Base-by-base conservation (phyloP, 139 green algal genomes). In the Picochlorum sp. region DNA sequence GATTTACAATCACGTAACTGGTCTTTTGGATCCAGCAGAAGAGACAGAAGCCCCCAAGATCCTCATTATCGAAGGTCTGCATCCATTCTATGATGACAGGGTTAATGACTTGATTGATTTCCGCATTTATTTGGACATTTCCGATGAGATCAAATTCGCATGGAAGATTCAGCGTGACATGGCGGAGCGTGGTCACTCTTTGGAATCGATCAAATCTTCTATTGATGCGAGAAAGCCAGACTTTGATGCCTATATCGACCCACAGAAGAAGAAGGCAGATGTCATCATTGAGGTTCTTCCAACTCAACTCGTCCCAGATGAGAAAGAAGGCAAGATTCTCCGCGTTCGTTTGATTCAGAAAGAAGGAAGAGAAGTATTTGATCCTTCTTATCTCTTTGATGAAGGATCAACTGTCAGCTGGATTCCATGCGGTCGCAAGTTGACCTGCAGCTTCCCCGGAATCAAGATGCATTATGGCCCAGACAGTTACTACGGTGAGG, bases 101-200 rank as follows among this genome's bases (percentile, higher is more conserved):
- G 93, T 99, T 55, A 75, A 86, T 14, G 83, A 98, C 14, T 83
- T 99, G 44, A 44, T 91, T 25, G 93, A 99, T 81, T 97, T 97
- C 89, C 91, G 85, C 70, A 93, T 98, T 76, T 99, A 99, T 81
- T 81, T 99, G 49, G 93, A 99, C 77, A 98, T 99, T 78, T 89
- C 74, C 45, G 90, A 98, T 70, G 93, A 98, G 39, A 87, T 95
- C 63, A 99, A 99, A 86, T 97, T 98, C 55, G 91, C 93, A 22
- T 99, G 93, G 93, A 98, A 97, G 91, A 91, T 97, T 59, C 86
- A 98, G 90, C 84, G 93, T 57, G 93, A 99, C 80, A 97, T 97
- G 90, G 88, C 87, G 16, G 93, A 99, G 88, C 83, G 93, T 44
- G 93, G 93, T 55, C 93, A 99, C 89, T 88, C 73, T 61, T 73